Conservation (phyloP, 306 rosid genomes). For the Prunus persica region Prunus_persica_NCBIv2 NC_034009.1:33069001-33069500, state of each 20-base stretch:
- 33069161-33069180: constrained; percentile 84
- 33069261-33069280: constrained; percentile 84
- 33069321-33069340: constrained; percentile 60
- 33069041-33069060: too few relatives aligned
- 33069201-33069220: constrained; percentile 97
- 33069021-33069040: background rate
- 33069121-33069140: constrained; percentile 91
- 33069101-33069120: constrained; percentile 81
- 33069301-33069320: constrained; percentile 69
- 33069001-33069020: constrained; percentile 86
- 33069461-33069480: constrained; percentile 97
- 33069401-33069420: constrained; percentile 98
- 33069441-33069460: constrained; percentile 97
- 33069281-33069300: constrained; percentile 83
- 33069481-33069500: constrained; percentile 98
- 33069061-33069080: too few relatives aligned
- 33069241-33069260: constrained; percentile 89
- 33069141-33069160: constrained; percentile 86
- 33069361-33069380: constrained; percentile 78
- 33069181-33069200: constrained; percentile 82
- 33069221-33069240: constrained; percentile 76
- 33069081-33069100: background rate
- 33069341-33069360: constrained; percentile 72
- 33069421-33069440: constrained; percentile 97
- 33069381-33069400: constrained; percentile 78